These are phyloP conservation scores for Quambalaria eucalypti DNA, from an alignment of 1,284 basidiomycete species.

Conservation along the genomic window DNA sequence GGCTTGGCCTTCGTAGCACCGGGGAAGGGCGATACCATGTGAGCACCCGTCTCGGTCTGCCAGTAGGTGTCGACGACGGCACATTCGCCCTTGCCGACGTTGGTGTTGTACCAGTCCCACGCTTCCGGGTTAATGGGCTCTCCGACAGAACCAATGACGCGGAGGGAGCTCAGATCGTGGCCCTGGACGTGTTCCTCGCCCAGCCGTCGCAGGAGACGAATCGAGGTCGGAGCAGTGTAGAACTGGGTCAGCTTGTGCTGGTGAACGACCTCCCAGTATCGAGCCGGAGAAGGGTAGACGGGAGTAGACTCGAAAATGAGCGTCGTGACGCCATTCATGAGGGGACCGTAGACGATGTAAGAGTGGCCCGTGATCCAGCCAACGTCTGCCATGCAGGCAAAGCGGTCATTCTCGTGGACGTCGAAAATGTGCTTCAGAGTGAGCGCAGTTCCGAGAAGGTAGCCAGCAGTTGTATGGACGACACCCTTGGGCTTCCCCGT, in stretches of 20 bases:
- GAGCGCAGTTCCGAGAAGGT: constrained; percentile 76
- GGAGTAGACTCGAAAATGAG: constrained; percentile 95
- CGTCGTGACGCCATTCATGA: constrained; percentile 80
- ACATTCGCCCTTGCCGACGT: constrained; percentile 78
- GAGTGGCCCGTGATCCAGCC: constrained; percentile 99
- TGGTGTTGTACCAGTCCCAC: constrained; percentile 97
- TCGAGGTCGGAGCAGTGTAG: constrained; percentile 51
- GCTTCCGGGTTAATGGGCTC: constrained; percentile 99
- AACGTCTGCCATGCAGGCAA: constrained; percentile 97
- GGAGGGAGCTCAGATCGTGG: constrained; percentile 72
- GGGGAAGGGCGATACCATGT: constrained; percentile 88
- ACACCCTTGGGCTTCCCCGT: constrained; percentile 97
- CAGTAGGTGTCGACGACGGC: constrained; percentile 71
- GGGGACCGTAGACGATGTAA: constrained; percentile 93
- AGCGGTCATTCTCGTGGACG: constrained; percentile 66
- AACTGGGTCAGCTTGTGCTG: constrained; percentile 74
- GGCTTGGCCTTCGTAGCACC: constrained; percentile 93
- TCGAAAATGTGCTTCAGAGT: constrained; percentile 97
- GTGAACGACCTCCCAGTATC: constrained; percentile 94
- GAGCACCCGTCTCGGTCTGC: constrained; percentile 95
- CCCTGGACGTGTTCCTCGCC: constrained; percentile 78
- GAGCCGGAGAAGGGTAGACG: constrained; percentile 85
- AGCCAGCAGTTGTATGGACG: constrained; percentile 88
- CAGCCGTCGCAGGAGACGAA: constrained; percentile 78
- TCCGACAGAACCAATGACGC: constrained; percentile 84